Evolutionary conservation across 2,329 filamentous ascomycete genomes (phyloP), one percentile per base, ranked within the genome.

Genomic region (Botrytis hyacinthi): DNA sequence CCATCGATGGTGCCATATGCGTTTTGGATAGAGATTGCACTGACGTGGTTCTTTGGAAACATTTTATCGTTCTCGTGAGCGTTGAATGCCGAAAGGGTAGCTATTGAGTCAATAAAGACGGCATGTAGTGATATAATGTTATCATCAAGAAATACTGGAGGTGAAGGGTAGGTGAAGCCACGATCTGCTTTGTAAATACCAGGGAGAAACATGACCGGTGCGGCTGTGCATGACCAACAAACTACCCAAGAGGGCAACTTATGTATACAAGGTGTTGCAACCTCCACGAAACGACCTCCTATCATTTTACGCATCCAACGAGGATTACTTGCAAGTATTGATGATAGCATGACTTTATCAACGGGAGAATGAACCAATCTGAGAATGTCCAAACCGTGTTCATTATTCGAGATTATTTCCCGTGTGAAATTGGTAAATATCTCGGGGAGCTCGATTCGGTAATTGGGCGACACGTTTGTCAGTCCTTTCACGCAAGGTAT

Each of bases 371-470:
- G 35, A 51, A 46, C 18, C 26, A 72, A 29, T n/a, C 61, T 54
- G 46, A 72, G 70, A 72, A 72, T 37, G 12, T 72, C 70, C 22
- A 72, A 37, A n/a, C 70, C 70, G 8, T 46, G 70, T 12, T 72
- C 29, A n/a, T 72, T 60, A 14, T 67, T 72, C 20, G 60, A 68
- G 35, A 72, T 72, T 16, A 72, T 67, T n/a, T 59, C 70, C 1
- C 62, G 61, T 26, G 70, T 67, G 20, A 72, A 72, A 26, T 60
- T 72, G 29, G 51, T 67, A 20, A 44, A 68, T 29, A 72, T 59
- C 16, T 72, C 62, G 22, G 61, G 46, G 18, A 72, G 70, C 29
- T 67, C 46, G 3, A 68, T 59, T 44, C 48, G 61, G n/a, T 72
- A 72, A 46, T 59, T 72, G 7, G 61, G 62, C 4, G 70, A 72